These are phyloP conservation scores for Apiospora saccharicola DNA, from an alignment of 2,329 filamentous ascomycete genomes.

Conservation along the genomic window DNA sequence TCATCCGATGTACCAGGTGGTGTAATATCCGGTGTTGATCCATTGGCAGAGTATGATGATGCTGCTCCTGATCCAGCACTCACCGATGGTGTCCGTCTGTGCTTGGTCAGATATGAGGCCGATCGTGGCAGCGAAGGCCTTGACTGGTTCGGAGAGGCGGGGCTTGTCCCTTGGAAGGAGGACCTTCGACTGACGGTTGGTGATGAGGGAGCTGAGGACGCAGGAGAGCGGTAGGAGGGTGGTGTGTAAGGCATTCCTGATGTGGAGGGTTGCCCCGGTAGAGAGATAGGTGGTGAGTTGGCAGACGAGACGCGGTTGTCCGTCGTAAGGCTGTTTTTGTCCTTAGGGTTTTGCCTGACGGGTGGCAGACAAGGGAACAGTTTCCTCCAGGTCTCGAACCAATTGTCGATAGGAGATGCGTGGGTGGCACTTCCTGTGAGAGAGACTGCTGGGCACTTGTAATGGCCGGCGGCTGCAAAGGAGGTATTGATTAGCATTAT, in stretches of 20 bases:
- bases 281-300: conserved; percentile 35
- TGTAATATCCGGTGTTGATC: conserved; percentile 50
- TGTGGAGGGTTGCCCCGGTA: conserved; percentile 39
- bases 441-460: conserved; percentile 36
- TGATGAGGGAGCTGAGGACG: conserved; percentile 64
- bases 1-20: conserved; percentile 60
- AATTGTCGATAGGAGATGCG: conserved; percentile 33
- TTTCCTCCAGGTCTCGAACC: conserved; percentile 38
- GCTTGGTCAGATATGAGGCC: conserved; percentile 70
- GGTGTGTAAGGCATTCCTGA: conserved; percentile 87
- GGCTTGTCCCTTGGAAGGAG: conserved; percentile 53
- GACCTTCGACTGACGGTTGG: conserved; percentile 65
- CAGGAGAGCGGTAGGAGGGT: conserved; percentile 71
- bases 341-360: conserved; percentile 36
- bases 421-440: conserved; percentile 29
- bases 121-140: conserved; percentile 68
- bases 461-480: conserved; percentile 38
- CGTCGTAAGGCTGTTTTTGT: conserved; percentile 35
- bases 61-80: conserved; percentile 25
- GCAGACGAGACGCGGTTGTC: conserved; percentile 34
- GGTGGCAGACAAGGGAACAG: conserved; percentile 41
- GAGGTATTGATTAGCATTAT: conserved; percentile 41
- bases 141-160: conserved; percentile 35
- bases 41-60: conserved; percentile 35
- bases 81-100: conserved; percentile 65